phyloP scores from a whole-genome alignment of 1,284 basidiomycete species.

The Stygiomarasmius scandens region DNA sequence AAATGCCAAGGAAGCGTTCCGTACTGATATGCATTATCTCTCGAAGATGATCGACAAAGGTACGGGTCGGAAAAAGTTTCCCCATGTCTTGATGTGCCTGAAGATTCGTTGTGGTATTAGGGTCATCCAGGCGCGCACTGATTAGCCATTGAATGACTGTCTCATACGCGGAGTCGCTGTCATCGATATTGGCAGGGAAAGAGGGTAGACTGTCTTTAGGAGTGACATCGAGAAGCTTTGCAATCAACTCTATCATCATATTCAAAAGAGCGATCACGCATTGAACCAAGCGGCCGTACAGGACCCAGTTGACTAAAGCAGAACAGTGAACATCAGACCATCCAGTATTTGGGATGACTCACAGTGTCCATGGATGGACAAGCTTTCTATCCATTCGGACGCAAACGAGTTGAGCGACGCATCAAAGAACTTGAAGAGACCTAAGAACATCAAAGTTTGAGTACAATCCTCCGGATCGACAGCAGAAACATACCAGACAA shows the following conservation, averaged over 20 bases:
- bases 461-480: not conserved
- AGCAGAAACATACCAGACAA: slow-evolving; percentile 47
- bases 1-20: slow-evolving; percentile 28
- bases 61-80: slow-evolving; percentile 56
- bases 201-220: slow-evolving; percentile 28
- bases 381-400: slow-evolving; percentile 60
- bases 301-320: slow-evolving; percentile 58
- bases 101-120: slow-evolving; percentile 49
- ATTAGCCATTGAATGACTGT: slow-evolving; percentile 44
- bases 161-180: slow-evolving; percentile 44
- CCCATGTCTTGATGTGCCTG: slow-evolving; percentile 51
- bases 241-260: slow-evolving; percentile 23
- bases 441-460: slow-evolving; percentile 28
- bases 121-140: slow-evolving; percentile 4
- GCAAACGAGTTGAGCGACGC: slow-evolving; percentile 47
- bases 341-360: slow-evolving; percentile 29
- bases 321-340: not conserved
- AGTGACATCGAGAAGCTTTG: slow-evolving; percentile 31
- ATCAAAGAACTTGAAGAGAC: slow-evolving; percentile 51
- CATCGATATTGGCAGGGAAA: slow-evolving; percentile 25
- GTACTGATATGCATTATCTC: slow-evolving; percentile 41
- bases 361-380: slow-evolving; percentile 51
- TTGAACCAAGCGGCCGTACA: slow-evolving; percentile 53
- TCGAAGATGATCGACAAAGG: slow-evolving; percentile 54
- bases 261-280: slow-evolving; percentile 44